phyloP scores from a whole-genome alignment of 2,329 filamentous ascomycete genomes.

The Talaromyces sp. region DNA sequence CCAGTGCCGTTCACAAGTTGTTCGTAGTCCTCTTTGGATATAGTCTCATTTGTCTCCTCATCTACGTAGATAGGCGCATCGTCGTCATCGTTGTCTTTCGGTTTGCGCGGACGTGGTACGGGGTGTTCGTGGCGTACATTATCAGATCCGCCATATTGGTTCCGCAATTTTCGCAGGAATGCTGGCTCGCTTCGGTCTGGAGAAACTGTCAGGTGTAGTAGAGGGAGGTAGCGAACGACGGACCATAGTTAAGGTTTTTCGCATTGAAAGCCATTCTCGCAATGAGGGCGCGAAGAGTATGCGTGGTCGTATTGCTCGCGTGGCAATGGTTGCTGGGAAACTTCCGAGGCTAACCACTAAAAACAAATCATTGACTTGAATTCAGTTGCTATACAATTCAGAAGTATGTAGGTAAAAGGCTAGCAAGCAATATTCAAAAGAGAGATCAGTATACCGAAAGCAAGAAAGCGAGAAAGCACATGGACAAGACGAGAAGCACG shows the following conservation, averaged over 20 bases:
- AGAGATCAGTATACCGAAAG: background rate
- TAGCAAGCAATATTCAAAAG: background rate
- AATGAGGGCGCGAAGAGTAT: background rate
- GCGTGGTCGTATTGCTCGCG: background rate
- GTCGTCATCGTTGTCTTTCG: conserved; percentile 34
- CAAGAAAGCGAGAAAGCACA: background rate
- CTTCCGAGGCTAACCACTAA: background rate
- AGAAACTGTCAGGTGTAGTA: conserved; percentile 14
- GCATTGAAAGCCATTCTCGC: conserved; percentile 40
- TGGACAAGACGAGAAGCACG: background rate
- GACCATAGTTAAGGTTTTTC: conserved; percentile 46
- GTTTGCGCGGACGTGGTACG: conserved; percentile 34
- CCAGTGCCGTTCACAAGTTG: conserved; percentile 31
- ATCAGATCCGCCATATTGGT: conserved; percentile 34
- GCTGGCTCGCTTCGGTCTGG: conserved; percentile 43
- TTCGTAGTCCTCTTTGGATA: conserved; percentile 44
- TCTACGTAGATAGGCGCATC: conserved; percentile 45
- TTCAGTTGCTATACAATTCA: background rate
- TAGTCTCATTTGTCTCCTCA: conserved; percentile 43
- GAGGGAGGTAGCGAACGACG: conserved; percentile 11
- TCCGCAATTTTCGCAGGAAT: conserved; percentile 42
- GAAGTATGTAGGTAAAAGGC: background rate
- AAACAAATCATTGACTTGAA: background rate
- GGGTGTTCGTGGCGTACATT: conserved; percentile 38
- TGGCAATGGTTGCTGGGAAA: background rate